Conservation (phyloP, 139 green algal species). For the Volvox reticuliferus region DNA sequence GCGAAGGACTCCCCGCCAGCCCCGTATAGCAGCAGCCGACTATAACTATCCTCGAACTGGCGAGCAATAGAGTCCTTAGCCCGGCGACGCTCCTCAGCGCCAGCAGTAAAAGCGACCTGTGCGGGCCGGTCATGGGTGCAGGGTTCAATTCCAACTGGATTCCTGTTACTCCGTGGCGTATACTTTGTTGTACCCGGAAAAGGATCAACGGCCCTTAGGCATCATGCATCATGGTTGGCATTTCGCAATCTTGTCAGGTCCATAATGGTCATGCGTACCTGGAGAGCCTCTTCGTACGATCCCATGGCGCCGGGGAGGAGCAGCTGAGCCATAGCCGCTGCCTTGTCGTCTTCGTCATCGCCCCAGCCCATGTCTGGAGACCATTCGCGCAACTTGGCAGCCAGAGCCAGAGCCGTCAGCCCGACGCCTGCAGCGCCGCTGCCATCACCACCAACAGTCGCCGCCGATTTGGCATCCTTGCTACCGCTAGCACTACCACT, state of each 20-base stretch:
- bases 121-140: neutral
- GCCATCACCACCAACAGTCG: slow-evolving; percentile 14
- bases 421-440: slow-evolving; percentile 27
- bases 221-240: too few relatives aligned
- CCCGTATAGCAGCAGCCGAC: slow-evolving; percentile 75
- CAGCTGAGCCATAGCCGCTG: slow-evolving; percentile 39
- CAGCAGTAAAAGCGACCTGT: slow-evolving; percentile 76
- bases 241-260: too few relatives aligned
- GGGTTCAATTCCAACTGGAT: too few relatives aligned
- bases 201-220: too few relatives aligned
- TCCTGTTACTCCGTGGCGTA: too few relatives aligned
- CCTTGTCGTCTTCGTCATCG: slow-evolving; percentile 52
- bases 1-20: slow-evolving; percentile 69
- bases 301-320: slow-evolving; percentile 70
- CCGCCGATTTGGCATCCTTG: slow-evolving; percentile 35
- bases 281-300: slow-evolving; percentile 75
- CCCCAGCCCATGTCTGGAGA: slow-evolving; percentile 70
- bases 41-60: slow-evolving; percentile 58
- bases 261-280: neutral
- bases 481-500: slow-evolving; percentile 4
- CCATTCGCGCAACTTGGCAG: slow-evolving; percentile 59
- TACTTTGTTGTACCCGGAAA: too few relatives aligned
- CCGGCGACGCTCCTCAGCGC: slow-evolving; percentile 75
- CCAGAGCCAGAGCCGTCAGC: slow-evolving; percentile 55
- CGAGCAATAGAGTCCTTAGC: slow-evolving; percentile 67